These are phyloP conservation scores for Raphanus sativus DNA, from an alignment of 345 rosid genomes.

Conservation along the genomic window DNA sequence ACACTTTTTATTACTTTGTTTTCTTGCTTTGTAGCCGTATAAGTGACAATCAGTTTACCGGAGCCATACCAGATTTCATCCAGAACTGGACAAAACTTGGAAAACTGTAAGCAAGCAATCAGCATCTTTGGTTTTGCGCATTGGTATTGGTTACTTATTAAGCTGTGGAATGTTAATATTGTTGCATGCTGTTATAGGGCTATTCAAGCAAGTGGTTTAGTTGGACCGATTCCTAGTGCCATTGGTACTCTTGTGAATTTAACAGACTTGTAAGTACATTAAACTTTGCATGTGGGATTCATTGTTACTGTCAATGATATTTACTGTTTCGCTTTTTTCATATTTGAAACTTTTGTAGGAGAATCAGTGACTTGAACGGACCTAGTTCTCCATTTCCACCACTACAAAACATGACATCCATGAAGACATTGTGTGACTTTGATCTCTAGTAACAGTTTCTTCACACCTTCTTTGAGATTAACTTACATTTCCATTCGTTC, in stretches of 20 bases:
- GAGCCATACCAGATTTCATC: slow-evolving; percentile 54
- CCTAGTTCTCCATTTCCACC: slow-evolving; percentile 42
- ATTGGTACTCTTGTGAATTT: slow-evolving; percentile 25
- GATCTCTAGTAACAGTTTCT: not conserved
- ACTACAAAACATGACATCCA: slow-evolving; percentile 21
- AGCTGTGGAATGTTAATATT: slow-evolving; percentile 7
- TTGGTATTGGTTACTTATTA: not conserved
- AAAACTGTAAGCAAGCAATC: slow-evolving; percentile 47
- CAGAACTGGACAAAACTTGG: slow-evolving; percentile 52
- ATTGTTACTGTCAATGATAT: not conserved
- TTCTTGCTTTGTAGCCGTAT: slow-evolving; percentile 40
- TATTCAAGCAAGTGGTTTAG: slow-evolving; percentile 55
- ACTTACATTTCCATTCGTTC: not conserved
- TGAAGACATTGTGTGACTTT: slow-evolving; percentile 50
- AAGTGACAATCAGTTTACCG: slow-evolving; percentile 51
- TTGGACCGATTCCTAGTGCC: slow-evolving; percentile 53
- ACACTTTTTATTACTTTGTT: not conserved
- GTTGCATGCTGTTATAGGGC: slow-evolving; percentile 26
- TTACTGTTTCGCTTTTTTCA: not conserved
- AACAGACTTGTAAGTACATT: slow-evolving; percentile 36
- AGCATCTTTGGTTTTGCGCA: not conserved
- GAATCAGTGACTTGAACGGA: slow-evolving; percentile 55
- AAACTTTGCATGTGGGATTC: not conserved
- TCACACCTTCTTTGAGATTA: not conserved
- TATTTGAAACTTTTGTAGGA: slow-evolving; percentile 40